phyloP scores from a whole-genome alignment of 1,284 basidiomycete genomes.

The Malassezia yamatoensis region DNA sequence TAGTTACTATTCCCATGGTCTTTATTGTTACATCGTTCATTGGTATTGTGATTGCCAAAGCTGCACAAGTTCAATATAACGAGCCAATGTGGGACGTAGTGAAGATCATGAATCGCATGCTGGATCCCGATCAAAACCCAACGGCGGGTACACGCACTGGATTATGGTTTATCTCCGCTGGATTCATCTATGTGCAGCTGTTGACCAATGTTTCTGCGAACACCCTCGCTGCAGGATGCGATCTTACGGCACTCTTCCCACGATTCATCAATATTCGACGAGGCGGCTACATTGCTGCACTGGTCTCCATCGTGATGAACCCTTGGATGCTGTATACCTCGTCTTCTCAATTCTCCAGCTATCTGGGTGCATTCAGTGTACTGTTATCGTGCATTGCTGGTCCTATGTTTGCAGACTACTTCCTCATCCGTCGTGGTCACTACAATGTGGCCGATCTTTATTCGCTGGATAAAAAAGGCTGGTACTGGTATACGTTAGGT shows the following conservation, averaged over 20 bases:
- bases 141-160: slow-evolving; percentile 55
- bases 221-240: slow-evolving; percentile 71
- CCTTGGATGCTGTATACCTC: slow-evolving; percentile 71
- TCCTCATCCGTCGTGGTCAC: slow-evolving; percentile 63
- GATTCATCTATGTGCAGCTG: slow-evolving; percentile 64
- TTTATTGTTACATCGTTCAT: slow-evolving; percentile 71
- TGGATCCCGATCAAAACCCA: slow-evolving; percentile 54
- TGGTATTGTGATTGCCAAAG: slow-evolving; percentile 64
- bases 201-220: slow-evolving; percentile 63
- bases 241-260: slow-evolving; percentile 64
- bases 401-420: slow-evolving; percentile 57
- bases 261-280: slow-evolving; percentile 75
- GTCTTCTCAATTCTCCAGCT: slow-evolving; percentile 67
- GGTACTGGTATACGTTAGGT: slow-evolving; percentile 68
- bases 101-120: slow-evolving; percentile 54
- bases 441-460: slow-evolving; percentile 68
- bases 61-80: slow-evolving; percentile 1
- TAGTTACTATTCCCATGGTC: slow-evolving; percentile 58
- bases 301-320: slow-evolving; percentile 62
- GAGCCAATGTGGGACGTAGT: slow-evolving; percentile 11
- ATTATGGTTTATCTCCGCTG: slow-evolving; percentile 58
- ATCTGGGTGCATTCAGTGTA: slow-evolving; percentile 61
- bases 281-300: slow-evolving; percentile 66
- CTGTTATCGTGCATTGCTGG: slow-evolving; percentile 49
- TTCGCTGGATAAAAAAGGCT: slow-evolving; percentile 37